Evolutionary conservation across 148 eudicot species (phyloP).

Genomic region (Fagopyrum esculentum): DNA sequence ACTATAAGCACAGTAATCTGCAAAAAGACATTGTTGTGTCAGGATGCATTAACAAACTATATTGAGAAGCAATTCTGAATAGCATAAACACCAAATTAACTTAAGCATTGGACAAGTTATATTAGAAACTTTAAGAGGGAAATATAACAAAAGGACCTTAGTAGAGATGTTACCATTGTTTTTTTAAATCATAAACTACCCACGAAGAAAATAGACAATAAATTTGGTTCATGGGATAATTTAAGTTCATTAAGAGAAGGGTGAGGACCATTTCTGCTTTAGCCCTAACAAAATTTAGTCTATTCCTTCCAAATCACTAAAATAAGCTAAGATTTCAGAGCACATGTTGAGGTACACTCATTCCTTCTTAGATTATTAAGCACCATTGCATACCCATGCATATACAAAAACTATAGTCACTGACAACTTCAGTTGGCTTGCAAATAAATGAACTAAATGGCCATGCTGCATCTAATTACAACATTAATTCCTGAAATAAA

Average conservation of each 20-base stretch:
- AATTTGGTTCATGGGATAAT: not conserved
- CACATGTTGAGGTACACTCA: not conserved
- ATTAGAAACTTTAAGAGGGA: not conserved
- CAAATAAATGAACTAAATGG: not conserved
- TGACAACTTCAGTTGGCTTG: not conserved
- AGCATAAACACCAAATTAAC: not conserved
- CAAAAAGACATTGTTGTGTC: conserved; percentile 20
- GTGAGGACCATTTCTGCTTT: not conserved
- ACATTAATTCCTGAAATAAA: not conserved
- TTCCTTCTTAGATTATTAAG: not conserved
- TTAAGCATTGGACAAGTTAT: not conserved
- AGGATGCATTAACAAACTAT: not conserved
- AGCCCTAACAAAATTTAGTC: not conserved
- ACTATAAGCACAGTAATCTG: conserved; percentile 90
- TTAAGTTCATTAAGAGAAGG: not conserved
- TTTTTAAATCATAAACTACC: not conserved
- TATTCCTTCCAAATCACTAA: not conserved
- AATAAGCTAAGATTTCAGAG: not conserved
- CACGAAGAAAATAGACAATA: not conserved
- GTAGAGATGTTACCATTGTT: not conserved
- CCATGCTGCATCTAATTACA: not conserved
- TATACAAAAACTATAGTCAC: not conserved
- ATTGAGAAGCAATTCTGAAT: not conserved
- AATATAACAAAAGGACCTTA: not conserved
- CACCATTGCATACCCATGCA: not conserved